Conservation (phyloP, 2,329 filamentous ascomycete genomes). For the Hypoxylon sp. region DNA sequence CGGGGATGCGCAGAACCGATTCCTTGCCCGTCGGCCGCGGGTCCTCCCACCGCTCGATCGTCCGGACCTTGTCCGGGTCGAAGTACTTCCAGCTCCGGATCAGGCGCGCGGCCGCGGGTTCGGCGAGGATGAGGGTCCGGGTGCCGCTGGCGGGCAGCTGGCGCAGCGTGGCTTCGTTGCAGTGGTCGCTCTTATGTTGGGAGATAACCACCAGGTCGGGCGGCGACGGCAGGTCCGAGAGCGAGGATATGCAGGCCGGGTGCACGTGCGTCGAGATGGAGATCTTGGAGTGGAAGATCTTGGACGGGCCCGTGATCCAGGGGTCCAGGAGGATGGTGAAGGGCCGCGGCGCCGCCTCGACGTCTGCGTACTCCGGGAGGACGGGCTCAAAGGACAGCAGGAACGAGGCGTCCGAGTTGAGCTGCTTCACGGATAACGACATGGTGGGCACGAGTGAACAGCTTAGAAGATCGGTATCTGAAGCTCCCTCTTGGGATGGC, state of each 20-base stretch:
- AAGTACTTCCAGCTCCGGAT: constrained; percentile 76
- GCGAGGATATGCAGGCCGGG: constrained; percentile 63
- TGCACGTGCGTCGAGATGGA: constrained; percentile 64
- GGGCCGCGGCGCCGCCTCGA: constrained; percentile 51
- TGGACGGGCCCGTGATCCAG: constrained; percentile 69
- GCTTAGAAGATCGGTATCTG: constrained; percentile 10
- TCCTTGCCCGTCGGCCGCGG: constrained; percentile 47
- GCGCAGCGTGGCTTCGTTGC: constrained; percentile 72
- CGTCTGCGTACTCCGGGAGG: constrained; percentile 50
- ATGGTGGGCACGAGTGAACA: constrained; percentile 50
- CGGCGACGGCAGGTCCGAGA: constrained; percentile 51
- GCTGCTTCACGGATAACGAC: constrained; percentile 69
- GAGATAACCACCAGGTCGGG: constrained; percentile 58
- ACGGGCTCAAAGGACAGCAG: constrained; percentile 68
- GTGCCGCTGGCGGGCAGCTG: constrained; percentile 63
- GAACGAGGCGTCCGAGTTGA: constrained; percentile 72
- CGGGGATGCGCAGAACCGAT: constrained; percentile 54
- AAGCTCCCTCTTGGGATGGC: constrained; percentile 21
- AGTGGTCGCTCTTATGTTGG: constrained; percentile 68
- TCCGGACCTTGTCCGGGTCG: constrained; percentile 56
- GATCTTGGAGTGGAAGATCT: constrained; percentile 67
- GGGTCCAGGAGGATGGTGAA: constrained; percentile 77
- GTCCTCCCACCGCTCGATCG: constrained; percentile 58
- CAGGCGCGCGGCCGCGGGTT: constrained; percentile 68
- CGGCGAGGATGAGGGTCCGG: constrained; percentile 70